These are phyloP conservation scores for Cichorium intybus DNA, from an alignment of 140 eudicot genomes.

Conservation along the genomic window DNA sequence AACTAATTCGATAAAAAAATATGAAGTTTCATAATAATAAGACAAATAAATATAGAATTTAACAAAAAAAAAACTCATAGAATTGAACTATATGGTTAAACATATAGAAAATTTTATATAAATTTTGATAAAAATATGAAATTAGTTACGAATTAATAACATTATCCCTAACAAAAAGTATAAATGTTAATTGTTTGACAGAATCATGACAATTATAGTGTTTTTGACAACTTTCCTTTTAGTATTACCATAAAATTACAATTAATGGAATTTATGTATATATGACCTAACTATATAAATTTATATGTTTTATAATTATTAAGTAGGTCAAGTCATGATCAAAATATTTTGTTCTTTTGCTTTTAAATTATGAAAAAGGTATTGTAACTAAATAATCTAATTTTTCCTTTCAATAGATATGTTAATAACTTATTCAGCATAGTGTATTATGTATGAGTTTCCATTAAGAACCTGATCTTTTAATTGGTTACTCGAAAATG, in stretches of 20 bases:
- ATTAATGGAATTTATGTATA: neutral
- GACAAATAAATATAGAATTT: too few relatives aligned
- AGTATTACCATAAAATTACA: neutral
- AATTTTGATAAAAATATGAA: too few relatives aligned
- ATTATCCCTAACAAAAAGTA: too few relatives aligned
- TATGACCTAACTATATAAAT: neutral
- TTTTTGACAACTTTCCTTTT: too few relatives aligned
- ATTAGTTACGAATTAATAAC: too few relatives aligned
- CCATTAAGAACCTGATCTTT: neutral
- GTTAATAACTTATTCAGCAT: neutral
- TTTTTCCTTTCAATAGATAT: neutral
- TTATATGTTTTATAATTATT: neutral
- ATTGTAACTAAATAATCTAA: neutral
- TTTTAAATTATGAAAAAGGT: neutral
- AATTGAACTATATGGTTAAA: too few relatives aligned
- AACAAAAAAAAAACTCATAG: too few relatives aligned
- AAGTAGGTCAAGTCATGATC: neutral
- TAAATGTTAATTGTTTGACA: too few relatives aligned
- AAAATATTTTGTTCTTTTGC: neutral
- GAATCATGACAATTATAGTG: too few relatives aligned
- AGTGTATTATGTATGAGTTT: neutral
- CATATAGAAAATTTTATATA: too few relatives aligned
- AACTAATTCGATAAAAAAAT: too few relatives aligned
- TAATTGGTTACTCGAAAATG: neutral
- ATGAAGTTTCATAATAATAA: too few relatives aligned